Evolutionary conservation across 106 monocot genomes (phyloP).

Genomic region (Platanthera zijinensis): DNA sequence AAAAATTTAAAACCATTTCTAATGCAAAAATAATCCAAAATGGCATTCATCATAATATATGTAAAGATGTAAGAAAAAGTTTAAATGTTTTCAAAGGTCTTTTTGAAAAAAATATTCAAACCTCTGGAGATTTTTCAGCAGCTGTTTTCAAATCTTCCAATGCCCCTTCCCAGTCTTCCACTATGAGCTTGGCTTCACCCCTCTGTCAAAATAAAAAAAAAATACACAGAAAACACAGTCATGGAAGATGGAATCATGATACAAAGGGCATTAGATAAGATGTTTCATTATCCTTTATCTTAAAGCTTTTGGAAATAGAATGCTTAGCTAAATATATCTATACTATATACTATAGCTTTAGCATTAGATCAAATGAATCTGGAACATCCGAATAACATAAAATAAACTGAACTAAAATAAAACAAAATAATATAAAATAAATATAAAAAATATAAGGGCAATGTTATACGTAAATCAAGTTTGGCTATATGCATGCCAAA

Average conservation of each 20-base stretch:
- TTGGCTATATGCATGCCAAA: no score
- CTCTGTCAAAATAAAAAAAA: constrained; percentile 34
- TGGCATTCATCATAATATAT: not conserved
- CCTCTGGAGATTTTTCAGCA: constrained; percentile 87
- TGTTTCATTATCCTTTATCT: not conserved
- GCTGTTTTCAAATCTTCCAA: constrained; percentile 80
- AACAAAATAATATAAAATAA: no score
- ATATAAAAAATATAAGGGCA: no score
- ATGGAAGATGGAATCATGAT: not conserved
- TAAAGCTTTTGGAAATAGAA: not conserved
- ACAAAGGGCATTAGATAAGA: not conserved
- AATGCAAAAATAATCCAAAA: not conserved
- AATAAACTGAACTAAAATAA: no score
- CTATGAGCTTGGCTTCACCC: constrained; percentile 89
- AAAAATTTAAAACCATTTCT: no score
- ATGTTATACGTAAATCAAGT: no score
- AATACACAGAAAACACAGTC: not conserved
- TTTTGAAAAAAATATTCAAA: constrained; percentile 12
- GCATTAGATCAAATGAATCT: no score
- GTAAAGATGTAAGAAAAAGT: not conserved
- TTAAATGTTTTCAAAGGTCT: not conserved
- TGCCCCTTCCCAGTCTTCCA: constrained; percentile 96
- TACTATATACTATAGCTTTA: no score
- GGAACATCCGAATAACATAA: no score
- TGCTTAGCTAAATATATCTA: no score